Percentiles rank a stretch among this genome's conserved stretches.
Evolutionary conservation across 2,329 filamentous ascomycete species (phyloP).

Genomic region (Tolypocladium inflatum): DNA sequence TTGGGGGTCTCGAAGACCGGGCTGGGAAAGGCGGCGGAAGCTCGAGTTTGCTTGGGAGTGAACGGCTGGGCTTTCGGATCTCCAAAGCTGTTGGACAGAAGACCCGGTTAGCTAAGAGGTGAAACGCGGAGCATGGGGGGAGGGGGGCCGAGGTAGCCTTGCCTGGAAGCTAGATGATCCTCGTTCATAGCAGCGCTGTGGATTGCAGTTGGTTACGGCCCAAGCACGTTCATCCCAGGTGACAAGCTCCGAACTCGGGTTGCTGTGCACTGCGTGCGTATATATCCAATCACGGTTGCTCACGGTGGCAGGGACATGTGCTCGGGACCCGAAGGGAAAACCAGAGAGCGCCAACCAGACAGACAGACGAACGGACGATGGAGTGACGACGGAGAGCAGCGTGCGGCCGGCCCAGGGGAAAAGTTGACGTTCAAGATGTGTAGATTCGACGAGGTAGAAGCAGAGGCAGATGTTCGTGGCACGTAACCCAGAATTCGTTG

Average conservation of each 20-base stretch:
- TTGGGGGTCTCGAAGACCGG: constrained; percentile 49
- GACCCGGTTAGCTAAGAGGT: constrained; percentile 23
- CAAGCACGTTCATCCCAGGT: constrained; percentile 9
- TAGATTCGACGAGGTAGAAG: background rate
- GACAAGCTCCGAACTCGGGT: constrained; percentile 1
- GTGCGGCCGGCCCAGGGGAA: background rate
- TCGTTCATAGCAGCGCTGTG: constrained; percentile 50
- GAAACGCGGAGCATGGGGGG: constrained; percentile 3
- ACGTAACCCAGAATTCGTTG: background rate
- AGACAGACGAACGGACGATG: background rate
- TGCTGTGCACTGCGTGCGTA: background rate
- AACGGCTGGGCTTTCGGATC: constrained; percentile 52
- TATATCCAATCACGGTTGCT: background rate
- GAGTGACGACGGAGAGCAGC: background rate
- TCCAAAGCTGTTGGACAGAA: constrained; percentile 43
- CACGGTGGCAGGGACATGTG: background rate
- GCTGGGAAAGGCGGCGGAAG: constrained; percentile 41
- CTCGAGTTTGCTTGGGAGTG: constrained; percentile 49
- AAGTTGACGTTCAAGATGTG: background rate
- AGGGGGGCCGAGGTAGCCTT: constrained; percentile 14
- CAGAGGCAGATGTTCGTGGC: background rate
- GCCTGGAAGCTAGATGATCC: constrained; percentile 47
- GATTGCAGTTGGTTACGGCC: constrained; percentile 8
- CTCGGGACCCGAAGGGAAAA: background rate
- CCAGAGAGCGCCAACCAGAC: background rate